Conservation (phyloP, 441 rosid genomes). For the Arabidopsis lyrata region DNA sequence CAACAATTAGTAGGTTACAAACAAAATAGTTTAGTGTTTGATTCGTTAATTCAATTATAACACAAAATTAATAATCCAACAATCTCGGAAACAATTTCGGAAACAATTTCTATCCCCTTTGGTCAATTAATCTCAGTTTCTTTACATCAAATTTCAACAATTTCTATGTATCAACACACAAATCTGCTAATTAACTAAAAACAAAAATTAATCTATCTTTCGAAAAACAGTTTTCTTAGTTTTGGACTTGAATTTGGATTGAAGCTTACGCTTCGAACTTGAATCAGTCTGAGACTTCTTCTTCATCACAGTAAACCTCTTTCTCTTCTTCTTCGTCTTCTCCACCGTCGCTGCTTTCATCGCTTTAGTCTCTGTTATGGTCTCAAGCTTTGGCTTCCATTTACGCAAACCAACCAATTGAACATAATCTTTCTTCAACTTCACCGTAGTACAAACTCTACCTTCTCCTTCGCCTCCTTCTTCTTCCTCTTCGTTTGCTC, state of each 20-base stretch:
- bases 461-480: slow-evolving; percentile 27
- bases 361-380: slow-evolving; percentile 60
- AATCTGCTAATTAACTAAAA: slow-evolving; percentile 5
- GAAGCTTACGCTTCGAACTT: slow-evolving; percentile 36
- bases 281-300: slow-evolving; percentile 50
- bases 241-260: slow-evolving; percentile 34
- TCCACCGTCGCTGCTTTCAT: slow-evolving; percentile 39
- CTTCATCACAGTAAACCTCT: slow-evolving; percentile 52
- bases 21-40: slow-evolving; percentile 12
- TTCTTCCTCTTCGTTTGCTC: slow-evolving; percentile 4
- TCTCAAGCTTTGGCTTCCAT: slow-evolving; percentile 92
- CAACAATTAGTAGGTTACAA: slow-evolving; percentile 1
- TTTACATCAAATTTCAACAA: slow-evolving; percentile 29
- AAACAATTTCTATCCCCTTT: neutral
- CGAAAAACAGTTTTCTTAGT: slow-evolving; percentile 16
- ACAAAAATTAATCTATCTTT: slow-evolving; percentile 11
- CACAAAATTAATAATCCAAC: slow-evolving; percentile 2
- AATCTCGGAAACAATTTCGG: slow-evolving; percentile 21
- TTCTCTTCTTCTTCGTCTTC: slow-evolving; percentile 45
- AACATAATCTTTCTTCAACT: slow-evolving; percentile 70
- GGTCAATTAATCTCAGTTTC: slow-evolving; percentile 17
- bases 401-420: slow-evolving; percentile 61
- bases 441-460: slow-evolving; percentile 74
- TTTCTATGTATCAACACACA: slow-evolving; percentile 35
- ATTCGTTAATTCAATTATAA: slow-evolving; percentile 16